These are phyloP conservation scores for Capsicum baccatum DNA, from an alignment of 257 asterid genomes.

Conservation along the genomic window DNA sequence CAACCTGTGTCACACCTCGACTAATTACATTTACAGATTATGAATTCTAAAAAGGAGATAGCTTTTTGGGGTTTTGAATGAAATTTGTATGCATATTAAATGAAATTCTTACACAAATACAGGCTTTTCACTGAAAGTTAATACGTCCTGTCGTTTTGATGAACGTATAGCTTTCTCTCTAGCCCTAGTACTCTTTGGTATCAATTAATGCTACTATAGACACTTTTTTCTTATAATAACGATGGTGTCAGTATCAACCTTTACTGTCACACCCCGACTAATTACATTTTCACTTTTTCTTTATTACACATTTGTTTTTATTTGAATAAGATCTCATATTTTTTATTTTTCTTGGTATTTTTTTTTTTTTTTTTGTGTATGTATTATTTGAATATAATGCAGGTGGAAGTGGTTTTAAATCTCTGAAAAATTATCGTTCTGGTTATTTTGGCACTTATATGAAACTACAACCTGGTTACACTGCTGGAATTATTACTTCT, in stretches of 20 bases:
- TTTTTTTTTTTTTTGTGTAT: background rate
- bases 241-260: background rate
- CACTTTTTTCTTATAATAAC: background rate
- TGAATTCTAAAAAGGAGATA: too few species aligned
- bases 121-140: background rate
- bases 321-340: background rate
- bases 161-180: background rate
- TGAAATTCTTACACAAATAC: background rate
- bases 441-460: conserved; percentile 77
- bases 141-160: background rate
- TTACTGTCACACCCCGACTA: too few species aligned
- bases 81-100: too few species aligned
- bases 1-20: background rate
- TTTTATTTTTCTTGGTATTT: background rate
- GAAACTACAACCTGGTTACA: conserved; percentile 86
- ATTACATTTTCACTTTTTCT: background rate
- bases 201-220: background rate
- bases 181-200: background rate
- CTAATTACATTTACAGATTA: background rate
- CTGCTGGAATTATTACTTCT: conserved; percentile 92
- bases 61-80: too few species aligned
- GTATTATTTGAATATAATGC: background rate
- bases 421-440: conserved; percentile 58
- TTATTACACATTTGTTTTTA: background rate
- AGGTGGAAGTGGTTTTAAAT: conserved; percentile 97